Conservation (phyloP, 768 basidiomycete species). For the Tricholoma sp. region DNA sequence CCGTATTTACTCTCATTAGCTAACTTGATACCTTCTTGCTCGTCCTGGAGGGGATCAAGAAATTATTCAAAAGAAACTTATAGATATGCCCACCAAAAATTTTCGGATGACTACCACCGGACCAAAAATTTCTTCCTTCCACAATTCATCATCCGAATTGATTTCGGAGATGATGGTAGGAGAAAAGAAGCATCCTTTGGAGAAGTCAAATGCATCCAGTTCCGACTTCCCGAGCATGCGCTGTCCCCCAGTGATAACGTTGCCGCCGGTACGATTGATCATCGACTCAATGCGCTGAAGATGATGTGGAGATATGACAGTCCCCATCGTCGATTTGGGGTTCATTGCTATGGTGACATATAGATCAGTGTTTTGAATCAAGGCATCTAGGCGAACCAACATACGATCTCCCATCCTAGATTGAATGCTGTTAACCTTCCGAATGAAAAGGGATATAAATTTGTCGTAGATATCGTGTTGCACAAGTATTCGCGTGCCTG, state of each 20-base stretch:
- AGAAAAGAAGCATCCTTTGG: constrained; percentile 68
- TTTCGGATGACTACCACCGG: constrained; percentile 70
- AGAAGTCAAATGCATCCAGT: constrained; percentile 70
- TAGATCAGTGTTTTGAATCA: background rate
- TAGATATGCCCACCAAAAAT: constrained; percentile 25
- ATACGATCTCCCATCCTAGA: constrained; percentile 74
- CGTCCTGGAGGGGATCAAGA: constrained; percentile 36
- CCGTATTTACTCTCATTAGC: constrained; percentile 81
- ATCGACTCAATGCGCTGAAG: constrained; percentile 61
- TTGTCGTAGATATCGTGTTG: constrained; percentile 64
- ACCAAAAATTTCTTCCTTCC: constrained; percentile 84
- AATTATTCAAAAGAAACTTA: background rate
- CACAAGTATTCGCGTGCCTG: constrained; percentile 77
- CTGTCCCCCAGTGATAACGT: constrained; percentile 57
- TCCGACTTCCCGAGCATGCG: constrained; percentile 57
- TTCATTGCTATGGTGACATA: constrained; percentile 49
- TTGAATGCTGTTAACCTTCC: constrained; percentile 58
- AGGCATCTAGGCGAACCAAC: constrained; percentile 19
- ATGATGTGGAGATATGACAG: constrained; percentile 64
- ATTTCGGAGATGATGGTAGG: constrained; percentile 72
- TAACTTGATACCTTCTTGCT: constrained; percentile 58
- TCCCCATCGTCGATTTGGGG: constrained; percentile 70
- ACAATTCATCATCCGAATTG: constrained; percentile 52
- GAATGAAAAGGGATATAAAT: constrained; percentile 58
- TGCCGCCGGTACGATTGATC: constrained; percentile 41